A percentile compares a stretch with the other conserved stretches of the same genome.
These are phyloP conservation scores for Byssothecium circinans DNA, from an alignment of 2,329 filamentous ascomycete species.

Conservation along the genomic window DNA sequence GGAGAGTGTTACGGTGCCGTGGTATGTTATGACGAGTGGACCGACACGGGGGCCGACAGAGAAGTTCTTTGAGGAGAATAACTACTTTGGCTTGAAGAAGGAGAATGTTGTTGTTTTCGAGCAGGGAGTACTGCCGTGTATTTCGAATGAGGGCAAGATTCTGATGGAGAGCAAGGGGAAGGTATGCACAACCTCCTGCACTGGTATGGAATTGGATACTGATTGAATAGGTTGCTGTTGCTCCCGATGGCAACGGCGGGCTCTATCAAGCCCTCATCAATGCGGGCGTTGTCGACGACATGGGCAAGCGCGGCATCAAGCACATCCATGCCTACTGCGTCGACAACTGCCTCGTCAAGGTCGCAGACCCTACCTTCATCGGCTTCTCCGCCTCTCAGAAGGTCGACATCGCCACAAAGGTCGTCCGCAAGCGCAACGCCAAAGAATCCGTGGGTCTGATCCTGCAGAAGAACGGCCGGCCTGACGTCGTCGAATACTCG, in stretches of 20 bases:
- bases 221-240: constrained; percentile 71
- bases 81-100: constrained; percentile 85
- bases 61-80: constrained; percentile 85
- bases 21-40: constrained; percentile 99
- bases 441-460: constrained; percentile 96
- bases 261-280: constrained; percentile 89
- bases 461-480: constrained; percentile 90
- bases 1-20: constrained; percentile 69
- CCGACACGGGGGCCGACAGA: constrained; percentile 91
- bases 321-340: constrained; percentile 98
- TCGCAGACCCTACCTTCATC: constrained; percentile 95
- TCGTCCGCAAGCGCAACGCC: constrained; percentile 96
- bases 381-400: constrained; percentile 86
- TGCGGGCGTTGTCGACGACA: constrained; percentile 79
- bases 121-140: constrained; percentile 94
- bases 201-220: constrained; percentile 6
- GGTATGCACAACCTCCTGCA: constrained; percentile 45
- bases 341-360: constrained; percentile 98
- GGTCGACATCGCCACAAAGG: constrained; percentile 97
- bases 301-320: constrained; percentile 84
- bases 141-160: constrained; percentile 97
- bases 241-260: constrained; percentile 95
- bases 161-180: constrained; percentile 86
- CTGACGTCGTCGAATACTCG: constrained; percentile 97
- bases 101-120: constrained; percentile 92